Conservation (phyloP, 2,329 filamentous ascomycete genomes). For the Calonectria crousiana region DNA sequence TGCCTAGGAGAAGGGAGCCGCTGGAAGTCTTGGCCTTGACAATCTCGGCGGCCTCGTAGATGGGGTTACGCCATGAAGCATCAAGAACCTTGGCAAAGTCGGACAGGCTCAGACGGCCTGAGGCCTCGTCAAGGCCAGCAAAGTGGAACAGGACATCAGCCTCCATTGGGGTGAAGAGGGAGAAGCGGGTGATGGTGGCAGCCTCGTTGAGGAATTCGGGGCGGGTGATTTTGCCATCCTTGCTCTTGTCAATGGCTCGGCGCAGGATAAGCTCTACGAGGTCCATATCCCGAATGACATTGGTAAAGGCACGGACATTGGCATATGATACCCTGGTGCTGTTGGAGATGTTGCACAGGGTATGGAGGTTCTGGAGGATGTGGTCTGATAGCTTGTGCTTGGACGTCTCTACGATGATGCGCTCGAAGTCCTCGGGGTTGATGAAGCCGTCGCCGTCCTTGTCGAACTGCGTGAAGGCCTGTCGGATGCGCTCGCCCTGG, state of each 20-base stretch:
- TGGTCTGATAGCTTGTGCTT: slow-evolving; percentile 98
- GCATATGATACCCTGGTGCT: slow-evolving; percentile 97
- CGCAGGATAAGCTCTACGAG: slow-evolving; percentile 93
- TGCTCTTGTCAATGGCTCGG: slow-evolving; percentile 84
- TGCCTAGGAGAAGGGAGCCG: slow-evolving; percentile 65
- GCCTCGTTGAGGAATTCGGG: slow-evolving; percentile 96
- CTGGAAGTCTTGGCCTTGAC: slow-evolving; percentile 51
- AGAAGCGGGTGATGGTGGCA: slow-evolving; percentile 90
- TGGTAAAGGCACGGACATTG: slow-evolving; percentile 97
- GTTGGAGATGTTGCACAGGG: slow-evolving; percentile 92
- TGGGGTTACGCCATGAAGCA: slow-evolving; percentile 83
- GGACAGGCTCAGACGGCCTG: slow-evolving; percentile 81
- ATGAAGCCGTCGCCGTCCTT: slow-evolving; percentile 95
- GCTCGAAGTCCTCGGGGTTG: slow-evolving; percentile 93
- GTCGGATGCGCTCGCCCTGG: slow-evolving; percentile 94
- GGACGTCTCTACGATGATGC: slow-evolving; percentile 93
- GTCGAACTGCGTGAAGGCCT: slow-evolving; percentile 94
- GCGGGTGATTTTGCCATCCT: slow-evolving; percentile 92
- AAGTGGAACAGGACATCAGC: slow-evolving; percentile 99
- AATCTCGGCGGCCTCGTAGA: slow-evolving; percentile 63
- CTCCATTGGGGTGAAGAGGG: slow-evolving; percentile 97
- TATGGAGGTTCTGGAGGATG: slow-evolving; percentile 88
- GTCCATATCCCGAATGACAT: slow-evolving; percentile 98
- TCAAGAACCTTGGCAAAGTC: slow-evolving; percentile 98
- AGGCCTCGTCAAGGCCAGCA: slow-evolving; percentile 90